Evolutionary conservation across 2,329 filamentous ascomycete species (phyloP).

Genomic region (Aureobasidium sp.): DNA sequence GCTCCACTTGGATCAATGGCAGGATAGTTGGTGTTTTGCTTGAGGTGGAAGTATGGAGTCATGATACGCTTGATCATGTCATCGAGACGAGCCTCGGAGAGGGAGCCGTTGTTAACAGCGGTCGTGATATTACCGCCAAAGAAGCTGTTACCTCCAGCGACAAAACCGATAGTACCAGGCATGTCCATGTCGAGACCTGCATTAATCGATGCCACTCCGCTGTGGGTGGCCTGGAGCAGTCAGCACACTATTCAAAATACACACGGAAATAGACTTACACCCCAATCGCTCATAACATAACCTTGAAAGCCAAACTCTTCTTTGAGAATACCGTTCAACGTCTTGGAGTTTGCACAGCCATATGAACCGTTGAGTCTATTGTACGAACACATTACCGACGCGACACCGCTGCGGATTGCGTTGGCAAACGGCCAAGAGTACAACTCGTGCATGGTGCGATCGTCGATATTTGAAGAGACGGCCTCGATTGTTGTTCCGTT

Average conservation of each 20-base stretch:
- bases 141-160: slow-evolving; percentile 21
- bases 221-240: slow-evolving; percentile 37
- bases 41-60: slow-evolving; percentile 39
- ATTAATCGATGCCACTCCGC: slow-evolving; percentile 37
- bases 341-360: slow-evolving; percentile 65
- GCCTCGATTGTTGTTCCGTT: slow-evolving; percentile 28
- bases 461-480: slow-evolving; percentile 29
- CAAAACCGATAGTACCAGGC: slow-evolving; percentile 28
- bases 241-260: not conserved
- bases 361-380: slow-evolving; percentile 46
- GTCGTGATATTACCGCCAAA: slow-evolving; percentile 33
- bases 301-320: slow-evolving; percentile 82
- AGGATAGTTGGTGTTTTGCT: slow-evolving; percentile 37
- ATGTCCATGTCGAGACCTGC: slow-evolving; percentile 46
- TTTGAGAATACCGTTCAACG: slow-evolving; percentile 73
- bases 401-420: slow-evolving; percentile 61
- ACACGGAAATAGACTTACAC: slow-evolving; percentile 24
- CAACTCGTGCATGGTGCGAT: slow-evolving; percentile 66
- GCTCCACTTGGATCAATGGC: slow-evolving; percentile 29
- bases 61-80: slow-evolving; percentile 43
- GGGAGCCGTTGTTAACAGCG: slow-evolving; percentile 35
- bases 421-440: slow-evolving; percentile 63
- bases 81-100: slow-evolving; percentile 35
- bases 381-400: slow-evolving; percentile 76
- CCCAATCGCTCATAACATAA: slow-evolving; percentile 68